These are phyloP conservation scores for Microdochium trichocladiopsis DNA, from an alignment of 2,329 filamentous ascomycete genomes.

Conservation along the genomic window DNA sequence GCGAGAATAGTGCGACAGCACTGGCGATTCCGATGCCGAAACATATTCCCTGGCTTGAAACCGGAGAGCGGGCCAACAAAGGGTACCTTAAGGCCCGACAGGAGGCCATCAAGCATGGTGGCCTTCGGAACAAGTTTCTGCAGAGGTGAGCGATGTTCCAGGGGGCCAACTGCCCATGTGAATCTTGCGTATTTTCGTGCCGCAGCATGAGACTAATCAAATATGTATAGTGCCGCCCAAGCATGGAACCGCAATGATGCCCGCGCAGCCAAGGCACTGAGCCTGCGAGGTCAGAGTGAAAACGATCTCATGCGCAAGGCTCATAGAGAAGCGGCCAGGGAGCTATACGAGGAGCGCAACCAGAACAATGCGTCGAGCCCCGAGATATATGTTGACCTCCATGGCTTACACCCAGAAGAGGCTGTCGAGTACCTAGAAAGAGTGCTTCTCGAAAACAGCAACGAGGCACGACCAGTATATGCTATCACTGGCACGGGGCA, in stretches of 20 bases:
- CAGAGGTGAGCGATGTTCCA: slow-evolving; percentile 57
- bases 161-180: background rate
- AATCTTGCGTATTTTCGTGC: background rate
- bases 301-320: slow-evolving; percentile 97
- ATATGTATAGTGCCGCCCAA: slow-evolving; percentile 68
- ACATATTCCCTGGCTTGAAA: slow-evolving; percentile 94
- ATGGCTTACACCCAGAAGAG: slow-evolving; percentile 97
- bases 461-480: slow-evolving; percentile 72
- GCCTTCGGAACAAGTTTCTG: slow-evolving; percentile 91
- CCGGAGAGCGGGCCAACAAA: slow-evolving; percentile 83
- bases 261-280: slow-evolving; percentile 89
- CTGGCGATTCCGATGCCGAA: slow-evolving; percentile 81
- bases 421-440: slow-evolving; percentile 90
- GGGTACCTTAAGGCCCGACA: slow-evolving; percentile 91
- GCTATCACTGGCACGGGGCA: slow-evolving; percentile 96
- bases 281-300: slow-evolving; percentile 88
- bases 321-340: slow-evolving; percentile 84
- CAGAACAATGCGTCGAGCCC: slow-evolving; percentile 50
- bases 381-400: slow-evolving; percentile 91
- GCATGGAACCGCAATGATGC: slow-evolving; percentile 98
- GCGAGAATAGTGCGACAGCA: slow-evolving; percentile 74
- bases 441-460: slow-evolving; percentile 75
- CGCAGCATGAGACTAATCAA: slow-evolving; percentile 4
- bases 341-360: slow-evolving; percentile 91
- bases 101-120: slow-evolving; percentile 95